Base-by-base conservation (phyloP, 495 filamentous ascomycete genomes). In the Podospora fimiseda region DNA sequence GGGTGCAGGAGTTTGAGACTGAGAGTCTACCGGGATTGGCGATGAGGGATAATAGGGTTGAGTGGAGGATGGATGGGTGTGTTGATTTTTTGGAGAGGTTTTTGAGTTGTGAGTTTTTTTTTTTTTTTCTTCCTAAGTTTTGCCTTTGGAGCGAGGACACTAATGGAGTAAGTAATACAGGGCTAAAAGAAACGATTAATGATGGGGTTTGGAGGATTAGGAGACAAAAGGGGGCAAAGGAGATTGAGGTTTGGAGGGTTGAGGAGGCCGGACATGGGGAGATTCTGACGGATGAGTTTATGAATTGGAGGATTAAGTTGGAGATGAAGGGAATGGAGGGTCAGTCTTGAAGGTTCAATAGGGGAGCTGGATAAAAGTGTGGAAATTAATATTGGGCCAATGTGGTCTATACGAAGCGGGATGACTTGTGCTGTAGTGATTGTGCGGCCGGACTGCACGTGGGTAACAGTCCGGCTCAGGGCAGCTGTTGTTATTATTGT, bases 21-120 rank as follows among this genome's bases (percentile, higher is more conserved):
- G 74, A 75, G 16, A 75, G 67, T 36, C 86, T 99, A 36, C 93
- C 94, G 0, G 75, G 75, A 0, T 82, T 76, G 40, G 89, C 93
- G 23, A 80, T 82, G 58, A 76, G 78, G 27, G 66, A 75, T 3
- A 84, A 85, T 0, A 77, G 74, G 24, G 73, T 74, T 0, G 78
- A 74, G 11, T 98, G 93, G 93, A 86, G 96, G 68, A 90, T 86
- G 1, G 90, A 95, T 59, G 73, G 84, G 19, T 96, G 92, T 59
- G 92, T 96, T 68, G 93, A 93, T 53, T 95, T 96, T 69, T 78
- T 89, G 4, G 80, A 75, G 4, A 72, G 64, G 1, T 89, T 96
- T 58, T 67, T 98, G 16, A 82, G 85, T 11, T 93, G 87, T 89
- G 52, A 40, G 16, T 50, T 5, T n/a, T 23, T 24, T 24, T 11